Conservation (phyloP, 441 rosid species). For the Gossypium gossypioides region DNA sequence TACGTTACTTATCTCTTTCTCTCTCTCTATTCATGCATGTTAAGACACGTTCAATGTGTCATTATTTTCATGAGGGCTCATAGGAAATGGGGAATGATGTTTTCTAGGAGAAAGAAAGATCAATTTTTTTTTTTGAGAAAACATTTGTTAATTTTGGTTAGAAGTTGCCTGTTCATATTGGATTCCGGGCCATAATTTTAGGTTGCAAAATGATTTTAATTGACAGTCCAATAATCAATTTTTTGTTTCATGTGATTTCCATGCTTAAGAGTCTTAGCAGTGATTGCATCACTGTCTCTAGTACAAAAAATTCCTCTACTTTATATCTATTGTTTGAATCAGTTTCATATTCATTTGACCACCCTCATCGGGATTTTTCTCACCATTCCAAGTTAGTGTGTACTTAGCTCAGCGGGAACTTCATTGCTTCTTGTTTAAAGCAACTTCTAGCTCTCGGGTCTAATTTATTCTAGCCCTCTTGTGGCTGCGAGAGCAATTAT, state of each 20-base stretch:
- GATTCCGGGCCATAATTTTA: background rate
- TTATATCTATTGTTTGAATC: background rate
- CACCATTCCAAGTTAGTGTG: background rate
- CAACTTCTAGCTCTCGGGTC: background rate
- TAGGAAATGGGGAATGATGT: background rate
- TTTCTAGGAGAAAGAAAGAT: background rate
- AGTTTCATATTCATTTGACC: background rate
- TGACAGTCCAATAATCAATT: background rate
- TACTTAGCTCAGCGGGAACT: background rate
- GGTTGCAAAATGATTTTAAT: background rate
- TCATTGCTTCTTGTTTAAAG: background rate
- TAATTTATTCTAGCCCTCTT: background rate
- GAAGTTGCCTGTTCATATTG: background rate
- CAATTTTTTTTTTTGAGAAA: background rate
- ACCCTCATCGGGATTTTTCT: background rate
- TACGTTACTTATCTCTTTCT: background rate
- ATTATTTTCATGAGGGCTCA: background rate
- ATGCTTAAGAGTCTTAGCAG: background rate
- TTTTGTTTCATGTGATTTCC: background rate
- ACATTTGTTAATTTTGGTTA: background rate
- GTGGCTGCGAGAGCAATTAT: background rate
- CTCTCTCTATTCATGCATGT: background rate
- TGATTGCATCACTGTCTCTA: background rate
- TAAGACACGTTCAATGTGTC: background rate
- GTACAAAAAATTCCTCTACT: background rate